Evolutionary conservation across 129 eudicot genomes (phyloP), one percentile per base, ranked within the genome.

Genomic region (Flaveria bidentis): DNA sequence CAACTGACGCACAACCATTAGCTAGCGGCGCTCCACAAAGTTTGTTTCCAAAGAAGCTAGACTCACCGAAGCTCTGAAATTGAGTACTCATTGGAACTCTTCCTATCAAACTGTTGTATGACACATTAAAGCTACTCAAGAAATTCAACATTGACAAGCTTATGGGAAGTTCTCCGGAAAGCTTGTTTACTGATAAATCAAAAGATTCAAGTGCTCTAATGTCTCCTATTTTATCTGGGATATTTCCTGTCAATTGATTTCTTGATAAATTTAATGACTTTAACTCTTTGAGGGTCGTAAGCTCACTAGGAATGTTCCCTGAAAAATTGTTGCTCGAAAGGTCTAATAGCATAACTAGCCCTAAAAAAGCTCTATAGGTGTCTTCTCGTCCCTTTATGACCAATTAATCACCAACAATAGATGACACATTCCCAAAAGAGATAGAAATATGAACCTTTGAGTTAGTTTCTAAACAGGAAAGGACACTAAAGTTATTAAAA

Each of bases 161-260:
- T 4, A 49, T 14, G 53, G 53, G 53, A 49, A 49, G 53, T 49
- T 49, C 17, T 3, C 53, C 16, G 0, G 67, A 68, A 46, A 81
- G 77, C 14, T 30, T 39, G 60, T 81, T 81, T 17, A 45, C 5
- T 0, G 81, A 81, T 5, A 81, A 14, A 55, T 81, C 85, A 20
- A 81, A 75, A 18, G 85, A 57, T 69, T 81, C 85, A 14, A 81
- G 73, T 46, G 64, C 55, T 49, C 28, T 74, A 77, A 81, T 46
- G 46, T 75, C 47, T 0, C 85, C 85, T 15, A 81, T 76, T 49
- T 69, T 69, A 15, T 58, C 51, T 0, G 81, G 85, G 7, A 33
- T 3, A 1, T 49, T 49, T 49, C 53, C 53, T 3, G 53, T 49
- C 53, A 49, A 49, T 3, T 49, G 53, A 49, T 49, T 49, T 49